phyloP scores from a whole-genome alignment of 2,329 filamentous ascomycete genomes.

The Zasmidium cellare region DNA sequence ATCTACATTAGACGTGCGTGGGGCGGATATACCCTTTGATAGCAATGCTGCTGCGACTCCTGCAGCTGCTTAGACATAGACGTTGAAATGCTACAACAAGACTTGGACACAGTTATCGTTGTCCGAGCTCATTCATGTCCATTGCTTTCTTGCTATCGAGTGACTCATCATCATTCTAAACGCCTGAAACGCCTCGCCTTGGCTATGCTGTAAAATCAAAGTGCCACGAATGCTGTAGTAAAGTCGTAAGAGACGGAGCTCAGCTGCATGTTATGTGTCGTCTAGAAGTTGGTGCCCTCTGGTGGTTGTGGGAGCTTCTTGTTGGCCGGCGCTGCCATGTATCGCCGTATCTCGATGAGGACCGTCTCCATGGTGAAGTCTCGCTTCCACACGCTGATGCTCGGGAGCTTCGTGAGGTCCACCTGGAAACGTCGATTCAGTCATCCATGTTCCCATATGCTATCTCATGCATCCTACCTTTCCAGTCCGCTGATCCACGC shows the following conservation, averaged over 20 bases:
- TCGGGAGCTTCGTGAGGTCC: conserved; percentile 79
- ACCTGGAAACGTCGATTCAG: conserved; percentile 54
- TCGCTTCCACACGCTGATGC: conserved; percentile 85
- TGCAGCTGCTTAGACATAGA: conserved; percentile 8
- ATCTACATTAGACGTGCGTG: neutral
- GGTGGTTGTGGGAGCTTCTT: conserved; percentile 95
- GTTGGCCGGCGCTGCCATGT: conserved; percentile 87
- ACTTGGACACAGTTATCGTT: neutral
- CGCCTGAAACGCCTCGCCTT: conserved; percentile 9
- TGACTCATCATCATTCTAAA: neutral
- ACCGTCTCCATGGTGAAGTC: conserved; percentile 96
- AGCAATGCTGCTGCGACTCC: neutral
- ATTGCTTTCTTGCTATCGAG: neutral
- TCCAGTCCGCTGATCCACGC: conserved; percentile 78
- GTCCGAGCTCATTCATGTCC: neutral
- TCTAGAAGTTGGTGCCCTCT: conserved; percentile 67
- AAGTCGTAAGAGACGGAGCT: neutral
- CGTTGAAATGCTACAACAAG: neutral
- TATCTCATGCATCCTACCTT: conserved; percentile 50
- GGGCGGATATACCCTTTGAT: neutral
- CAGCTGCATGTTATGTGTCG: neutral
- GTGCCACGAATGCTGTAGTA: neutral
- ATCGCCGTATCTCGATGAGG: conserved; percentile 79
- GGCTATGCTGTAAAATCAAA: conserved; percentile 15
- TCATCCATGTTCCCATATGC: neutral